These are phyloP conservation scores for Xylaria acuta DNA, from an alignment of 495 filamentous ascomycete genomes.

Conservation along the genomic window DNA sequence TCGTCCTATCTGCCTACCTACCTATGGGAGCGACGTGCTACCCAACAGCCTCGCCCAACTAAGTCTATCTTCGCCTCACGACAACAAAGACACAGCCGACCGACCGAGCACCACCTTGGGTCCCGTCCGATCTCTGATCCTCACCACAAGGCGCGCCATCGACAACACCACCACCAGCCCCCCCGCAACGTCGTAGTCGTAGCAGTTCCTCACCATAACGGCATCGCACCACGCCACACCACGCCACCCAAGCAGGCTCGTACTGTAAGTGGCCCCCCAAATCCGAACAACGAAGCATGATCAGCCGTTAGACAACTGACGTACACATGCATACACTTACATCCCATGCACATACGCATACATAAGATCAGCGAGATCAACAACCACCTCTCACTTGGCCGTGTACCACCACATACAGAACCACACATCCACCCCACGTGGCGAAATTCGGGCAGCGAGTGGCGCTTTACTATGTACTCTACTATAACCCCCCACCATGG, in stretches of 20 bases:
- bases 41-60: not conserved
- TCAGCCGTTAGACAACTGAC: not conserved
- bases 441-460: slow-evolving; percentile 12
- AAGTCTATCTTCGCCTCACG: not conserved
- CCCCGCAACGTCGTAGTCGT: not conserved
- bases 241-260: not conserved
- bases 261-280: not conserved
- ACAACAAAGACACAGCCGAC: not conserved
- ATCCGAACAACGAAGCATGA: not conserved
- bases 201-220: not conserved
- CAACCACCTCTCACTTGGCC: not conserved
- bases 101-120: not conserved
- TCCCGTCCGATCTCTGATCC: not conserved
- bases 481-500: not conserved
- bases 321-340: slow-evolving; percentile 2
- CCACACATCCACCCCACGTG: slow-evolving; percentile 5
- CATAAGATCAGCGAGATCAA: not conserved
- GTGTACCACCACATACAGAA: slow-evolving; percentile 1
- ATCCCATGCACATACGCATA: not conserved
- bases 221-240: not conserved
- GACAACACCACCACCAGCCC: not conserved
- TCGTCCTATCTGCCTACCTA: not conserved
- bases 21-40: not conserved
- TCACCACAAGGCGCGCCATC: not conserved
- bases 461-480: not conserved